Evolutionary conservation across 306 rosid species (phyloP).

Genomic region (Vicia villosa): DNA sequence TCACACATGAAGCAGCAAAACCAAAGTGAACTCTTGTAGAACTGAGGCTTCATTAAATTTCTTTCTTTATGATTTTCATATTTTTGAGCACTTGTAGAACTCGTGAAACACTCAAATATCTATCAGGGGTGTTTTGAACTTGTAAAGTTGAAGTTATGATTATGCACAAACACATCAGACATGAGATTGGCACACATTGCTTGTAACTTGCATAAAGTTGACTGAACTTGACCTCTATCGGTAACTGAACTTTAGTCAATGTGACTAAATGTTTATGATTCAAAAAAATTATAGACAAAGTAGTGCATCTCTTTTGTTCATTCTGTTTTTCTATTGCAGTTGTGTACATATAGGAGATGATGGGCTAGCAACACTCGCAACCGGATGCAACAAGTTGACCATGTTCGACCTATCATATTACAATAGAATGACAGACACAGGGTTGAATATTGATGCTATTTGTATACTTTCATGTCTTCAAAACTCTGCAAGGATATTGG

Average conservation of each 20-base stretch:
- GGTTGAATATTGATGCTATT: no score
- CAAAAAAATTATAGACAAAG: background rate
- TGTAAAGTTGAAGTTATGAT: constrained; percentile 57
- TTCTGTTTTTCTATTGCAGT: constrained; percentile 46
- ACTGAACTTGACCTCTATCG: constrained; percentile 71
- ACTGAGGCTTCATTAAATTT: constrained; percentile 8
- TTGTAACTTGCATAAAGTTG: constrained; percentile 52
- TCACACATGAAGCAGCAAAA: background rate
- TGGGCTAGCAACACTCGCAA: constrained; percentile 55
- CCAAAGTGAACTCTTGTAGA: constrained; percentile 20
- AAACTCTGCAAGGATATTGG: no score
- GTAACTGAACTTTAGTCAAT: constrained; percentile 41
- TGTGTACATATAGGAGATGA: constrained; percentile 63
- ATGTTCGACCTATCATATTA: constrained; percentile 69
- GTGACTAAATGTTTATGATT: constrained; percentile 13
- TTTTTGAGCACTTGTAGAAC: constrained; percentile 84
- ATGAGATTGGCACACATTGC: constrained; percentile 64
- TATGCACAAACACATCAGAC: constrained; percentile 68
- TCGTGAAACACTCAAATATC: constrained; percentile 55
- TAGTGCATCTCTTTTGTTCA: constrained; percentile 19
- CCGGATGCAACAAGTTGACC: constrained; percentile 56
- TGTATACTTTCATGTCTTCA: no score
- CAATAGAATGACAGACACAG: constrained; percentile 57
- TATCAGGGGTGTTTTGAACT: constrained; percentile 58
- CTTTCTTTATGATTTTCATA: constrained; percentile 51